A percentile compares a stretch with the other conserved stretches of the same genome.
Evolutionary conservation across 2,329 filamentous ascomycete species (phyloP).

Genomic region (Akanthomyces muscarius): DNA sequence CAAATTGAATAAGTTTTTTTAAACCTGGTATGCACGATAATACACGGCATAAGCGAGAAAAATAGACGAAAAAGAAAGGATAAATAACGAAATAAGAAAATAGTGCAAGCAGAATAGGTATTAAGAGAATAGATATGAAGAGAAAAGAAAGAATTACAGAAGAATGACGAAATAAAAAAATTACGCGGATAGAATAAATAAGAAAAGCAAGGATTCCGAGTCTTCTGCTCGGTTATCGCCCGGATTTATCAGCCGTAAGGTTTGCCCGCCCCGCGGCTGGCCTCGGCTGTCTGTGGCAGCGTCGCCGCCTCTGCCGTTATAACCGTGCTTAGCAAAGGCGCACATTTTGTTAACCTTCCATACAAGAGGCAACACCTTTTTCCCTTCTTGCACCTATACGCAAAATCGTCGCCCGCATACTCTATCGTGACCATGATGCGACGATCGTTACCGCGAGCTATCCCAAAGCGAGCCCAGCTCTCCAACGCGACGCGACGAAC

Average conservation of each 20-base stretch:
- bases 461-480: slow-evolving; percentile 14
- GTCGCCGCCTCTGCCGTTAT: slow-evolving; percentile 11
- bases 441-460: slow-evolving; percentile 9
- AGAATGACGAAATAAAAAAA: no score
- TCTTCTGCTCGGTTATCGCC: slow-evolving; percentile 13
- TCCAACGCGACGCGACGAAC: not conserved
- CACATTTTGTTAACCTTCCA: no score
- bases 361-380: not conserved
- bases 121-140: no score
- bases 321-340: not conserved
- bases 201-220: not conserved
- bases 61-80: no score
- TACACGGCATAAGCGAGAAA: no score
- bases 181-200: no score
- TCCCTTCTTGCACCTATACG: not conserved
- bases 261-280: slow-evolving; percentile 9
- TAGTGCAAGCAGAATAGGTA: no score
- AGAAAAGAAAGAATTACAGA: no score
- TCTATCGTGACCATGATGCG: slow-evolving; percentile 14
- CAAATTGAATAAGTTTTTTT: no score
- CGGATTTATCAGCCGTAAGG: slow-evolving; percentile 14
- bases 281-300: slow-evolving; percentile 4
- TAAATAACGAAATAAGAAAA: no score
- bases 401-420: no score
- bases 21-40: no score